Evolutionary conservation across 1,139 yeast species (phyloP).

Genomic region (Suhomyces kunorum): DNA sequence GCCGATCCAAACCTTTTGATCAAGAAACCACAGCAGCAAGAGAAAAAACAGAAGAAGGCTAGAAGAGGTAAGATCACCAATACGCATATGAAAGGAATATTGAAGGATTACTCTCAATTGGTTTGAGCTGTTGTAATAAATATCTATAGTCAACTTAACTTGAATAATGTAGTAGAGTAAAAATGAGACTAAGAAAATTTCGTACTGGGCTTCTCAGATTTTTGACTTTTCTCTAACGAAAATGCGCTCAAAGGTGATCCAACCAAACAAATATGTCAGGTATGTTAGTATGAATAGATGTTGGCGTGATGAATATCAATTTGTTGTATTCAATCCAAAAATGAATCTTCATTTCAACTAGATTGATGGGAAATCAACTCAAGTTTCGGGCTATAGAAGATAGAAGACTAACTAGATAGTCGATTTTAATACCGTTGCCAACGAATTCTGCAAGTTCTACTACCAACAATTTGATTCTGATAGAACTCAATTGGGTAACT

Average conservation of each 20-base stretch:
- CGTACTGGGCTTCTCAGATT: slow-evolving; percentile 3
- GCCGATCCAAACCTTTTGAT: slow-evolving; percentile 91
- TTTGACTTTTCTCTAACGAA: neutral
- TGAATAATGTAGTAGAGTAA: slow-evolving; percentile 1
- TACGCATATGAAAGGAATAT: slow-evolving; percentile 92
- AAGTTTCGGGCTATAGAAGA: neutral
- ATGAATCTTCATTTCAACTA: neutral
- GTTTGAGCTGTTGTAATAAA: slow-evolving; percentile 22
- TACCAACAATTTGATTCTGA: slow-evolving; percentile 94
- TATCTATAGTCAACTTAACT: no score
- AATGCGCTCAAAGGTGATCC: neutral
- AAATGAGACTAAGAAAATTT: slow-evolving; percentile 7
- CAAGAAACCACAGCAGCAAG: slow-evolving; percentile 60
- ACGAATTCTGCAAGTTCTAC: slow-evolving; percentile 91
- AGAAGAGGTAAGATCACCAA: slow-evolving; percentile 93
- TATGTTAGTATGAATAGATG: no score
- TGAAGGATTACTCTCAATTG: slow-evolving; percentile 72
- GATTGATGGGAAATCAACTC: neutral
- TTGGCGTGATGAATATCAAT: neutral
- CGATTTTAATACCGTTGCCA: slow-evolving; percentile 70
- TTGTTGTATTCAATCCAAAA: neutral
- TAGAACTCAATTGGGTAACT: slow-evolving; percentile 88
- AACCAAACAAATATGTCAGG: slow-evolving; percentile 14
- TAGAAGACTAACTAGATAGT: slow-evolving; percentile 31
- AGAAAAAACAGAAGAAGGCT: slow-evolving; percentile 85